phyloP scores from a whole-genome alignment of 768 basidiomycete genomes.

The Favolaschia claudopus region DNA sequence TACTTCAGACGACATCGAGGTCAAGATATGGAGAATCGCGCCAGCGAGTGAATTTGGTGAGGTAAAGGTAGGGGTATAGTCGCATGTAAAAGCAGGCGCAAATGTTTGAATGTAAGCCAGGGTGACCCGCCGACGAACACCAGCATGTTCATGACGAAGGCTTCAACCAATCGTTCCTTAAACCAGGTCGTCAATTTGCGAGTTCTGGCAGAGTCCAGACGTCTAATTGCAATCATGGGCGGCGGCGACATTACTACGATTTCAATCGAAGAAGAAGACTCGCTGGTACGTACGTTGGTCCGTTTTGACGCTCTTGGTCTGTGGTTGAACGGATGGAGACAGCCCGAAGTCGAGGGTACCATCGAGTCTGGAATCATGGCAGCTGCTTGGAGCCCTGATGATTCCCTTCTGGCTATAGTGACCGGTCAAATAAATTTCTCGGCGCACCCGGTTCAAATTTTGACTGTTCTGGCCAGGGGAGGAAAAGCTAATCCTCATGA shows the following conservation, averaged over 20 bases:
- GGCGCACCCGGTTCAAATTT: conserved; percentile 33
- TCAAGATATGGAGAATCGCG: conserved; percentile 64
- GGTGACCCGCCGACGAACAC: conserved; percentile 32
- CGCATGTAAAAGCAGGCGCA: not conserved
- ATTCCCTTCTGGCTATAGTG: conserved; percentile 80
- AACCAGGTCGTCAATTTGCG: conserved; percentile 68
- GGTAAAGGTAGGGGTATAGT: conserved; percentile 22
- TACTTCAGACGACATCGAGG: conserved; percentile 55
- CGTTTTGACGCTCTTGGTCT: conserved; percentile 15
- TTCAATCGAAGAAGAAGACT: conserved; percentile 56
- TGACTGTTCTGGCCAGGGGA: conserved; percentile 53
- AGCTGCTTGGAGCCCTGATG: conserved; percentile 93
- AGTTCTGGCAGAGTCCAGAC: conserved; percentile 75
- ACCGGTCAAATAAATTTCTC: conserved; percentile 56
- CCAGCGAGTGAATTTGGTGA: conserved; percentile 29
- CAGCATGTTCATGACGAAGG: conserved; percentile 46
- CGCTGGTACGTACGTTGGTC: conserved; percentile 47
- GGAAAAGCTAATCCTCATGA: conserved; percentile 87
- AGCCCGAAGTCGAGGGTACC: conserved; percentile 86
- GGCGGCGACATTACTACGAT: conserved; percentile 86
- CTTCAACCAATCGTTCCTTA: conserved; percentile 34
- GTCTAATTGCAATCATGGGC: conserved; percentile 70
- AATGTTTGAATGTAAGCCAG: not conserved
- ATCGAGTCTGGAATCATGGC: conserved; percentile 85
- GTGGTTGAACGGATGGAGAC: conserved; percentile 26